Conservation (phyloP, 345 rosid species). For the Cardamine resedifolia region DNA sequence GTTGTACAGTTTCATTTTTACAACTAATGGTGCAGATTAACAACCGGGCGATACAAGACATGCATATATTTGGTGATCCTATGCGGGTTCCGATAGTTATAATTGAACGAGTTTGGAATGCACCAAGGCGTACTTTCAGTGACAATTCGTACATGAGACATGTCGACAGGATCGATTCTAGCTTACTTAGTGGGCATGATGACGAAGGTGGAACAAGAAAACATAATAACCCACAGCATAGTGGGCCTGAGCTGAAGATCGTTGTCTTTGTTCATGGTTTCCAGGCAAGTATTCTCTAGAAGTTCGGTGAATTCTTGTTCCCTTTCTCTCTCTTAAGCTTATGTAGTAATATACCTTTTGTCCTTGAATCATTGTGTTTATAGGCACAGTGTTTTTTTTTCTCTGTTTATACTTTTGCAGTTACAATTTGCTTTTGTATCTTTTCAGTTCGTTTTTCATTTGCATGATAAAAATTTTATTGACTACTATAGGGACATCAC, state of each 20-base stretch:
- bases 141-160: conserved; percentile 70
- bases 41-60: conserved; percentile 78
- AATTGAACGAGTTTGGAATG: conserved; percentile 83
- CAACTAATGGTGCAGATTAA: conserved; percentile 65
- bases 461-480: background rate
- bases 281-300: conserved; percentile 62
- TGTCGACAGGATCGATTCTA: conserved; percentile 55
- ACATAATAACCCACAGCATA: conserved; percentile 37
- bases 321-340: background rate
- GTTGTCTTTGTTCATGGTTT: conserved; percentile 97
- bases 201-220: conserved; percentile 42
- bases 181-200: conserved; percentile 34
- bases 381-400: background rate
- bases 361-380: background rate
- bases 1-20: background rate
- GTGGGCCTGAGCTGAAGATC: conserved; percentile 66
- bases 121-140: conserved; percentile 79
- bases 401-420: background rate
- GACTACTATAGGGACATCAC: conserved; percentile 77
- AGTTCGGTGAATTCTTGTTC: background rate
- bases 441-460: background rate
- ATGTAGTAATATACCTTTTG: background rate
- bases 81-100: conserved; percentile 75
- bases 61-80: conserved; percentile 90
- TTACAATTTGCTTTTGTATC: conserved; percentile 1